phyloP scores from a whole-genome alignment of 2,329 filamentous ascomycete genomes.

The Grosmannia penicillata region DNA sequence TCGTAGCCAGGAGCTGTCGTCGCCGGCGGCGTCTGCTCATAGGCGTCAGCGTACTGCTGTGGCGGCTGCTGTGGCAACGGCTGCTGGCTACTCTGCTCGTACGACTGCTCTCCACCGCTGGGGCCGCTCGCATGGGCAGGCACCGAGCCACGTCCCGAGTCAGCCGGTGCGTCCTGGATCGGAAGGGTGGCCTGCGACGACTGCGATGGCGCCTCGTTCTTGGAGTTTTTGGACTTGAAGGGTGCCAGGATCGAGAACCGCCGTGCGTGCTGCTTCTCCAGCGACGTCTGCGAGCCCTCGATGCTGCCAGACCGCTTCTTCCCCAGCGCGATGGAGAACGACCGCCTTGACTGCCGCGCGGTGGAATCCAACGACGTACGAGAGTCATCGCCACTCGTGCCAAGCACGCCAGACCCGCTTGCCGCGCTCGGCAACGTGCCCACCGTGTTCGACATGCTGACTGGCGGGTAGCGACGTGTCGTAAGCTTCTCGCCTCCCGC shows the following conservation, averaged over 20 bases:
- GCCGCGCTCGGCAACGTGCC: not conserved
- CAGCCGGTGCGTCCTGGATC: slow-evolving; percentile 33
- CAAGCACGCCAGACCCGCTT: too few relatives aligned
- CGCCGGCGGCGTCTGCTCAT: not conserved
- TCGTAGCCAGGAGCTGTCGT: not conserved
- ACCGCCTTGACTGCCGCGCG: slow-evolving; percentile 42
- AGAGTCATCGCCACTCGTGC: slow-evolving; percentile 23
- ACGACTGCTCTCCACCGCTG: too few relatives aligned
- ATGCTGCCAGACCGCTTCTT: slow-evolving; percentile 60
- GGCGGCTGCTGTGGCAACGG: not conserved
- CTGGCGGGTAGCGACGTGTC: slow-evolving; percentile 65
- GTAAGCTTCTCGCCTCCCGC: slow-evolving; percentile 28
- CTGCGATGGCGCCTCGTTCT: slow-evolving; percentile 36
- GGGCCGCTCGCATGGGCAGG: too few relatives aligned
- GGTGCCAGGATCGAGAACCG: slow-evolving; percentile 57
- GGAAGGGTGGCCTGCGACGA: slow-evolving; percentile 38
- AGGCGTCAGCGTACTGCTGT: not conserved
- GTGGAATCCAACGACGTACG: slow-evolving; percentile 53
- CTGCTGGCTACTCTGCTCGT: slow-evolving; percentile 1
- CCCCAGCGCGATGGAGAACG: slow-evolving; percentile 52
- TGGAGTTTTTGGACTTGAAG: slow-evolving; percentile 47
- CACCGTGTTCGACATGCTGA: slow-evolving; percentile 59
- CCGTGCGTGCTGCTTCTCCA: slow-evolving; percentile 38
- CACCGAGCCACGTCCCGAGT: slow-evolving; percentile 2
- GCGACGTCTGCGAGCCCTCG: slow-evolving; percentile 37